Conservation (phyloP, 805 yeast species). For the Candida koratica region DNA sequence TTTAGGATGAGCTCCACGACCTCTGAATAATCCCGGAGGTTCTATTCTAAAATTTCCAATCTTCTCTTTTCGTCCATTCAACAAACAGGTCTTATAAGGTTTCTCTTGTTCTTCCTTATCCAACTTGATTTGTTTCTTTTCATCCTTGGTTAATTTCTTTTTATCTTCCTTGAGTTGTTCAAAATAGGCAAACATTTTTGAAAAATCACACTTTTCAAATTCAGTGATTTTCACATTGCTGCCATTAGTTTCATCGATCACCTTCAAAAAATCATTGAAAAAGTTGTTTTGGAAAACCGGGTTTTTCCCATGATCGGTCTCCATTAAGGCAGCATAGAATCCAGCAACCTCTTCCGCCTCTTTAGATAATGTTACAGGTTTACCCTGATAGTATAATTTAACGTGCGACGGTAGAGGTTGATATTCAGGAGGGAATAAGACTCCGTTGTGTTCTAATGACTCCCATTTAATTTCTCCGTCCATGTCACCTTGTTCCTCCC, state of each 20-base stretch:
- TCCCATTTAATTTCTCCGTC: constrained; percentile 84
- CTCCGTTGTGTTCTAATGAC: constrained; percentile 83
- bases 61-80: constrained; percentile 86
- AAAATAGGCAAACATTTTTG: constrained; percentile 66
- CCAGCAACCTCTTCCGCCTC: constrained; percentile 97
- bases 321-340: constrained; percentile 83
- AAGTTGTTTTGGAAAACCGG: constrained; percentile 85
- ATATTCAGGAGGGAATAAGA: constrained; percentile 88
- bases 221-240: constrained; percentile 45
- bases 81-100: constrained; percentile 69
- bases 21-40: constrained; percentile 94
- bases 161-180: constrained; percentile 69
- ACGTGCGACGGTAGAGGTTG: constrained; percentile 79
- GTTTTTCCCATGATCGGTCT: constrained; percentile 83
- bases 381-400: constrained; percentile 70
- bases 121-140: constrained; percentile 65
- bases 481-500: constrained; percentile 81
- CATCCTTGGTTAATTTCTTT: constrained; percentile 64
- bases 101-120: constrained; percentile 78
- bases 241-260: constrained; percentile 69
- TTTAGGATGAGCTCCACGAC: constrained; percentile 95
- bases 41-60: constrained; percentile 93
- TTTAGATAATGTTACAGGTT: constrained; percentile 67
- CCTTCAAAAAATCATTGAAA: constrained; percentile 70
- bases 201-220: constrained; percentile 74